phyloP scores from a whole-genome alignment of 352 stramenopile species.

The Phytophthora constricta region DNA sequence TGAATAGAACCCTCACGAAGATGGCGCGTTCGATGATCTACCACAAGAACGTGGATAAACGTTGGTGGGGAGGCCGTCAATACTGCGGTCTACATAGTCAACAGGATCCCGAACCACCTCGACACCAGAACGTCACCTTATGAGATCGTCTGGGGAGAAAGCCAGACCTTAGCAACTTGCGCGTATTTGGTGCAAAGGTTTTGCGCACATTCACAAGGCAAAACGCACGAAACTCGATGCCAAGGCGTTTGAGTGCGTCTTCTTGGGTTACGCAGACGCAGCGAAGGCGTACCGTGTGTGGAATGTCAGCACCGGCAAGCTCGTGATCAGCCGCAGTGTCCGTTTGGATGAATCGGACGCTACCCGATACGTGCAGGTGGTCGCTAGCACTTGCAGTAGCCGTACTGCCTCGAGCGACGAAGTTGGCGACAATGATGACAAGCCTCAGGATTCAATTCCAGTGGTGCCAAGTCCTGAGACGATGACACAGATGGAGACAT shows the following conservation, averaged over 20 bases:
- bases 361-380: slow-evolving; percentile 4
- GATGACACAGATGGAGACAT: slow-evolving; percentile 7
- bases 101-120: slow-evolving; percentile 18
- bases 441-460: neutral
- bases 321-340: slow-evolving; percentile 5
- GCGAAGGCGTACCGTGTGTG: slow-evolving; percentile 25
- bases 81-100: slow-evolving; percentile 23
- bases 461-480: neutral
- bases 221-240: slow-evolving; percentile 25
- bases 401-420: neutral
- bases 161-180: slow-evolving; percentile 4
- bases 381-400: neutral
- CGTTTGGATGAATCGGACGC: slow-evolving; percentile 4
- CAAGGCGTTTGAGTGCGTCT: slow-evolving; percentile 29
- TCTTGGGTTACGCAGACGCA: slow-evolving; percentile 26
- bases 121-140: neutral
- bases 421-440: neutral
- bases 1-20: slow-evolving; percentile 28
- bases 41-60: slow-evolving; percentile 10
- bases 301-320: slow-evolving; percentile 1
- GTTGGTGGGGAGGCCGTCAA: slow-evolving; percentile 26
- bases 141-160: slow-evolving; percentile 11
- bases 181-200: slow-evolving; percentile 19
- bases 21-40: slow-evolving; percentile 23
- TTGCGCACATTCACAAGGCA: slow-evolving; percentile 15